These are phyloP conservation scores for Salvia sclarea DNA, from an alignment of 305 asterid genomes.

Conservation along the genomic window DNA sequence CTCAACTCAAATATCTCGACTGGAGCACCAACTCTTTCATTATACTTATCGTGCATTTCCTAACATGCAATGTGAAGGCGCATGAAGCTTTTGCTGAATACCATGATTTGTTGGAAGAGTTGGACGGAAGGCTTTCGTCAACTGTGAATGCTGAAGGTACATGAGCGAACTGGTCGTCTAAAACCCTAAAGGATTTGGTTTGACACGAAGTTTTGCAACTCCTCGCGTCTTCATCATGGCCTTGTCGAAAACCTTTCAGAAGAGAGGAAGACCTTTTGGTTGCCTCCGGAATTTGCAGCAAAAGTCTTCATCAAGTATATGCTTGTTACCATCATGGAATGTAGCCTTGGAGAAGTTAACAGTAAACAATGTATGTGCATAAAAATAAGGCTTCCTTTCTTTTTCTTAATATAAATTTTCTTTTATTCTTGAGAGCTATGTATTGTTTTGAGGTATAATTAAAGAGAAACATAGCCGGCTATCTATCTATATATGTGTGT, in stretches of 20 bases:
- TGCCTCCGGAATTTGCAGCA: conserved; percentile 20
- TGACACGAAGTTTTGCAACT: conserved; percentile 23
- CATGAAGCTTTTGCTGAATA: conserved; percentile 69
- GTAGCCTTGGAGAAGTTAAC: conserved; percentile 16
- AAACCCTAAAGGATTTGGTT: conserved; percentile 23
- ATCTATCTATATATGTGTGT: too few relatives aligned
- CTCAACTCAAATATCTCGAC: conserved; percentile 15
- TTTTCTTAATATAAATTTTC: background rate
- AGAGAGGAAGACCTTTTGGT: conserved; percentile 4
- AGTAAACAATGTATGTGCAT: conserved; percentile 34
- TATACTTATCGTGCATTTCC: conserved; percentile 22
- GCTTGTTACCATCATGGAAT: conserved; percentile 32
- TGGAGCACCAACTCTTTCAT: background rate
- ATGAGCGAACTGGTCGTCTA: conserved; percentile 38
- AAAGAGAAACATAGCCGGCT: conserved; percentile 15
- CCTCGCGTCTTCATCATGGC: conserved; percentile 15
- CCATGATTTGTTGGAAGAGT: conserved; percentile 81
- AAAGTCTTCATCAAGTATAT: conserved; percentile 25
- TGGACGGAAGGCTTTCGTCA: conserved; percentile 72
- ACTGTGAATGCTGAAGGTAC: conserved; percentile 45
- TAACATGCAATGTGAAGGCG: conserved; percentile 45
- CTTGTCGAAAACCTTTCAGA: conserved; percentile 22
- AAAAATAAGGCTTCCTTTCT: conserved; percentile 23
- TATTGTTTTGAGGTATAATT: conserved; percentile 29
- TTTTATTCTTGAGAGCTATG: conserved; percentile 23